Evolutionary conservation across 192 early-diverging fungal species (phyloP).

Genomic region (Phycomyces blakesleeanus): DNA sequence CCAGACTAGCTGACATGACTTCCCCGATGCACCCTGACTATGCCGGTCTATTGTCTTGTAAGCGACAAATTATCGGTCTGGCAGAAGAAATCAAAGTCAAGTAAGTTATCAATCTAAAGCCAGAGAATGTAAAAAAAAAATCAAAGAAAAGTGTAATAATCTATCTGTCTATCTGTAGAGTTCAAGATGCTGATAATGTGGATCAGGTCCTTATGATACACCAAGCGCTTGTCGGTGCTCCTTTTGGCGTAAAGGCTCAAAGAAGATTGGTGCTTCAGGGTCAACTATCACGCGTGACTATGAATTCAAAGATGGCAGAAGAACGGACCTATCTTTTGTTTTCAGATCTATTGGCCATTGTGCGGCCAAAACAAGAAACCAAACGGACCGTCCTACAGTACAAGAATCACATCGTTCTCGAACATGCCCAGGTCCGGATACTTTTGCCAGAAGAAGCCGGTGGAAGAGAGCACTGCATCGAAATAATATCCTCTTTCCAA

Average conservation of each 20-base stretch:
- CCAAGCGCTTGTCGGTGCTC: constrained; percentile 20
- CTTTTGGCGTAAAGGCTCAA: constrained; percentile 19
- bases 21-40: constrained; percentile 35
- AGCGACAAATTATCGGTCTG: constrained; percentile 10
- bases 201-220: constrained; percentile 28
- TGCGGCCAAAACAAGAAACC: constrained; percentile 16
- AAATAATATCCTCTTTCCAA: constrained; percentile 13
- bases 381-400: constrained; percentile 22
- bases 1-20: constrained; percentile 16
- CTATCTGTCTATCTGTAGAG: constrained; percentile 8
- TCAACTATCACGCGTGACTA: constrained; percentile 16
- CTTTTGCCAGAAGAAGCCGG: constrained; percentile 11
- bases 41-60: constrained; percentile 17
- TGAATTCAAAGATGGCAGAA: constrained; percentile 14
- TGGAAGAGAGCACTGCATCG: constrained; percentile 15
- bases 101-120: too few relatives aligned
- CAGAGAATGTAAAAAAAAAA: too few relatives aligned
- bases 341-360: constrained; percentile 23
- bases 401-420: constrained; percentile 23
- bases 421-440: constrained; percentile 11
- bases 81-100: constrained; percentile 10
- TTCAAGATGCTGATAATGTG: constrained; percentile 20
- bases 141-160: too few relatives aligned
- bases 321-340: constrained; percentile 25
- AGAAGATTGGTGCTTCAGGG: constrained; percentile 25